Base-by-base conservation (phyloP, 2,329 filamentous ascomycete genomes). In the Penicillium sp. region DNA sequence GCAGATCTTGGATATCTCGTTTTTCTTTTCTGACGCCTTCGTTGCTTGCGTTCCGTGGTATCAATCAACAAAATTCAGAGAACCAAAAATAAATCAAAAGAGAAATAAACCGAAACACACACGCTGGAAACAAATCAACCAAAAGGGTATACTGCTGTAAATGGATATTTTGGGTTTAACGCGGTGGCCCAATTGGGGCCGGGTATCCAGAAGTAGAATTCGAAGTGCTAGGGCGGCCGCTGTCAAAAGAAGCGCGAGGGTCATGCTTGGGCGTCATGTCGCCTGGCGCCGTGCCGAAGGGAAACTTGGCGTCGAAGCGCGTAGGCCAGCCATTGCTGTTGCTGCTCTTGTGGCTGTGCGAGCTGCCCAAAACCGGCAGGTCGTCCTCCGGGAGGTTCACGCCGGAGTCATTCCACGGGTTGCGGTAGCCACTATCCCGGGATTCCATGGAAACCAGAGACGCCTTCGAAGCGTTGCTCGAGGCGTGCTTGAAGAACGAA, bases 141-240 rank as follows among this genome's bases (percentile, higher is more conserved):
- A 70, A 68, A 57, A 72, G 72, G 72, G 72, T 75, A 75, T 74
- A 74, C 71, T 73, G 72, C 71, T 71, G 69, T 65, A 70, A 74
- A 71, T 68, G 69, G 67, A 68, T 71, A 69, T 70, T 67, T 65
- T 67, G 68, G 71, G 77, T 85, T 86, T 87, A 93, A 88, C 89
- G 89, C 81, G 88, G 90, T 84, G 89, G 87, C 81, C 89, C 89
- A 82, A 91, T 87, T 64, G 88, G 89, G 80, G 85, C 90, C 82
- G 90, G 89, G 89, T 94, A 94, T 90, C 90, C 90, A 85, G 90
- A 93, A 88, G 88, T 89, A 82, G 90, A 95, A 87, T 95, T 89
- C 79, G 90, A 94, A 79, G 90, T 95, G 70, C 89, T 93, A 73
- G 90, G 90, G 71, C 90, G 89, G 73, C 90, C 90, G 80, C 89